Evolutionary conservation across 1,284 basidiomycete genomes (phyloP), one percentile per base, ranked within the genome.

Genomic region (Sparassis latifolia): DNA sequence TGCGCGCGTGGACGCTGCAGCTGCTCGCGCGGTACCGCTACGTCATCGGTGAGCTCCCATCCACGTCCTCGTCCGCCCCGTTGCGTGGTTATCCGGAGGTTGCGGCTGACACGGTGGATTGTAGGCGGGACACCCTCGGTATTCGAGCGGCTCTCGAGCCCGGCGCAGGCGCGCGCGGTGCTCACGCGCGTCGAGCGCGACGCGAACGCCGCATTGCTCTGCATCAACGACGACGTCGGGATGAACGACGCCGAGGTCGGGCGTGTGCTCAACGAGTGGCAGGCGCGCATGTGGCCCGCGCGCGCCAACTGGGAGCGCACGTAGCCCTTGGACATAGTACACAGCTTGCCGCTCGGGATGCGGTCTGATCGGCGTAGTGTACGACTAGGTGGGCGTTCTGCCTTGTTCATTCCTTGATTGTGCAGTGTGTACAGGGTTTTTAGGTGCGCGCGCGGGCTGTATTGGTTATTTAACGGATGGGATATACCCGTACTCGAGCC

Each of bases 1-100:
- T 76, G 9, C 60, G 74, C 12, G 54, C 62, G 37, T 76, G 69
- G 63, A 62, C 63, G 37, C 66, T 74, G 65, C 66, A 64, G 45
- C 62, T 76, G 32, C 59, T 77, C 30, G 70, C 73, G 45, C 61
- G 75, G 9, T 77, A 77, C 56, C 66, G 72, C 27, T 77, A 67
- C 55, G 64, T 67, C 4, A 56, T 69, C 47, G 67, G 66, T 64
- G 37, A 32, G 62, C 60, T 5, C 12, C 45, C 6, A 30, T 29
- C 37, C 37, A 3, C 20, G 40, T 41, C 32, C 28, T 37, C 33
- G 12, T 10, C 12, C 29, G 12, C 12, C 32, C 27, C 40, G 30
- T 12, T 6, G 31, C 20, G 12, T 10, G 12, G 31, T n/a, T 42
- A 38, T 31, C 44, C 33, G 31, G 5, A 42, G 20, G 4, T 39